Percentiles rank a stretch among this genome's conserved stretches.
Conservation (phyloP, 768 basidiomycete genomes). For the Pleurotus citrinopileatus region DNA sequence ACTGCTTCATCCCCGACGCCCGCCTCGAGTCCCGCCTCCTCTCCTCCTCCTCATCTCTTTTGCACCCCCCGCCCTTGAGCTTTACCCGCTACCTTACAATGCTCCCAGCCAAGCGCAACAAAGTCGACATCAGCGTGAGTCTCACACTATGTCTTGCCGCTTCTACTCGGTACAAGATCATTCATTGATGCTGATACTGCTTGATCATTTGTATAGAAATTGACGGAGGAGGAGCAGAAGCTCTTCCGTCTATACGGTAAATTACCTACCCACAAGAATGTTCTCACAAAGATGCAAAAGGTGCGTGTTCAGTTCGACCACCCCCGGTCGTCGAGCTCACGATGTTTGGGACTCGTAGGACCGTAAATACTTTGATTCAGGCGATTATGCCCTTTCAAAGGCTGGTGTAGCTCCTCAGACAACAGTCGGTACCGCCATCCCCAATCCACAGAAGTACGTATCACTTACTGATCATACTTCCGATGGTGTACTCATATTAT, state of each 20-base stretch:
- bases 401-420: slow-evolving; percentile 88
- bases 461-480: slow-evolving; percentile 5
- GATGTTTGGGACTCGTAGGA: slow-evolving; percentile 65
- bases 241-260: slow-evolving; percentile 95
- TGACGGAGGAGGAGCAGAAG: slow-evolving; percentile 89
- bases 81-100: slow-evolving; percentile 37
- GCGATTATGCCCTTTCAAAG: slow-evolving; percentile 96
- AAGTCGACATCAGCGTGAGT: slow-evolving; percentile 91
- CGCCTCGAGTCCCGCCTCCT: not conserved
- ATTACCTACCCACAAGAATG: slow-evolving; percentile 89
- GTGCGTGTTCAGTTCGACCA: slow-evolving; percentile 34
- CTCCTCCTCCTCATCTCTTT: slow-evolving; percentile 24
- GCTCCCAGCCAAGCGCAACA: slow-evolving; percentile 81
- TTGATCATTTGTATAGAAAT: slow-evolving; percentile 44
- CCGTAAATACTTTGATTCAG: slow-evolving; percentile 99
- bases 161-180: not conserved
- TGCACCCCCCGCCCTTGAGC: slow-evolving; percentile 13
- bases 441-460: slow-evolving; percentile 93
- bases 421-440: slow-evolving; percentile 92
- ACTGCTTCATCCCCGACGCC: not conserved
- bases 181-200: slow-evolving; percentile 18
- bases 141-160: not conserved
- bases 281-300: slow-evolving; percentile 94
- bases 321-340: slow-evolving; percentile 10
- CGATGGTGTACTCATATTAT: not conserved